Percentiles rank a stretch among this genome's conserved stretches.
Evolutionary conservation across 192 early-diverging fungal species (phyloP).

Genomic region (Geranomyces variabilis): DNA sequence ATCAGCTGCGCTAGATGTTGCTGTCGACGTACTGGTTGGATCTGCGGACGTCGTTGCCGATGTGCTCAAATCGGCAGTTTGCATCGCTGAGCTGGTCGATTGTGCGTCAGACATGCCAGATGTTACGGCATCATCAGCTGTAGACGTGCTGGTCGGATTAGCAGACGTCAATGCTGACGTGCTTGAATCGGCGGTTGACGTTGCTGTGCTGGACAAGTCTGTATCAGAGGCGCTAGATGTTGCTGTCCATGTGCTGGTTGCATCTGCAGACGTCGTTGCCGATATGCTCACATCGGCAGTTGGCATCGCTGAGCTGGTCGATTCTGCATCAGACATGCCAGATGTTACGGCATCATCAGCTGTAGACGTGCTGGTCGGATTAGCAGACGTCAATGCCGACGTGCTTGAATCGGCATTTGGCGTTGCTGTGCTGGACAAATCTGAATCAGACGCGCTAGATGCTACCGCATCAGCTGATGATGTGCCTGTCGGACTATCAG

Average conservation of each 20-base stretch:
- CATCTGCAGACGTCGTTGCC: background rate
- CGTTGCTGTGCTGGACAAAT: background rate
- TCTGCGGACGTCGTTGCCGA: background rate
- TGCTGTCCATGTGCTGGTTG: background rate
- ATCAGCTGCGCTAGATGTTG: background rate
- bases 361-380: background rate
- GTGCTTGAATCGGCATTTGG: background rate
- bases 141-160: background rate
- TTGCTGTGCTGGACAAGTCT: background rate
- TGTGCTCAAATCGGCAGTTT: background rate
- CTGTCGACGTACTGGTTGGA: background rate
- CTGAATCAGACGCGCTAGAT: background rate
- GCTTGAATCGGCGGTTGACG: background rate
- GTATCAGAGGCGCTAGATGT: background rate
- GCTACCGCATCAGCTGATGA: background rate
- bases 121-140: background rate
- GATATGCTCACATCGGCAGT: background rate
- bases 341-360: background rate
- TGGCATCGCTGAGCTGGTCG: background rate
- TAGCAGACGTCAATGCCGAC: background rate
- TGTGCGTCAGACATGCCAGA: background rate
- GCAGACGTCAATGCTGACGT: background rate
- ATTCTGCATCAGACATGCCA: background rate
- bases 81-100: background rate
- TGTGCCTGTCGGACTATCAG: background rate